phyloP scores from a whole-genome alignment of 257 asterid species.

The Cynanchum wilfordii region DNA sequence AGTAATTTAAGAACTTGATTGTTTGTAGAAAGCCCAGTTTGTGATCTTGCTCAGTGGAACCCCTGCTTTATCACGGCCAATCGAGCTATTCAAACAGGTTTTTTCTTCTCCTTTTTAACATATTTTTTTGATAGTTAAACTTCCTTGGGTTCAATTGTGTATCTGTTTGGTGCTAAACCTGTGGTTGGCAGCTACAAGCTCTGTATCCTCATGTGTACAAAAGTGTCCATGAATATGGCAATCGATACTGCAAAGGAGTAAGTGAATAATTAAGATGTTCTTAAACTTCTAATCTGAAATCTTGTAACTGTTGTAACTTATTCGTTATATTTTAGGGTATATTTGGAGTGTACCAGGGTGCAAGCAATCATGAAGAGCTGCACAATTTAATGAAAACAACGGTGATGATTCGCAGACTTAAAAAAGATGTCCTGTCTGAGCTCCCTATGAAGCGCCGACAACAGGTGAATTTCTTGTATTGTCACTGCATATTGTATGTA shows the following conservation, averaged over 20 bases:
- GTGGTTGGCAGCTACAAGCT: slow-evolving; percentile 72
- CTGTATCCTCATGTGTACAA: slow-evolving; percentile 78
- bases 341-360: slow-evolving; percentile 94
- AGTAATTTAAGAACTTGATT: slow-evolving; percentile 17
- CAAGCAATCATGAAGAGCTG: slow-evolving; percentile 95
- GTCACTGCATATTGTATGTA: slow-evolving; percentile 5
- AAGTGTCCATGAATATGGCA: slow-evolving; percentile 82
- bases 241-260: slow-evolving; percentile 98
- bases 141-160: neutral
- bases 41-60: slow-evolving; percentile 90
- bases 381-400: slow-evolving; percentile 94
- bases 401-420: slow-evolving; percentile 86
- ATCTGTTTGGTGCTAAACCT: slow-evolving; percentile 5
- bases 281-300: slow-evolving; percentile 1
- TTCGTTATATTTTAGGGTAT: slow-evolving; percentile 44
- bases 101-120: neutral
- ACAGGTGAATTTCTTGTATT: slow-evolving; percentile 39
- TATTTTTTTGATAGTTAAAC: slow-evolving; percentile 2
- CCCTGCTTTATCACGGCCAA: slow-evolving; percentile 94
- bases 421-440: slow-evolving; percentile 90
- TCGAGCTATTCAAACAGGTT: slow-evolving; percentile 91
- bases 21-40: slow-evolving; percentile 68
- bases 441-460: slow-evolving; percentile 95
- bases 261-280: slow-evolving; percentile 24
- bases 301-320: neutral